Base-by-base conservation (phyloP, 768 basidiomycete genomes). In the Suillus sp. region DNA sequence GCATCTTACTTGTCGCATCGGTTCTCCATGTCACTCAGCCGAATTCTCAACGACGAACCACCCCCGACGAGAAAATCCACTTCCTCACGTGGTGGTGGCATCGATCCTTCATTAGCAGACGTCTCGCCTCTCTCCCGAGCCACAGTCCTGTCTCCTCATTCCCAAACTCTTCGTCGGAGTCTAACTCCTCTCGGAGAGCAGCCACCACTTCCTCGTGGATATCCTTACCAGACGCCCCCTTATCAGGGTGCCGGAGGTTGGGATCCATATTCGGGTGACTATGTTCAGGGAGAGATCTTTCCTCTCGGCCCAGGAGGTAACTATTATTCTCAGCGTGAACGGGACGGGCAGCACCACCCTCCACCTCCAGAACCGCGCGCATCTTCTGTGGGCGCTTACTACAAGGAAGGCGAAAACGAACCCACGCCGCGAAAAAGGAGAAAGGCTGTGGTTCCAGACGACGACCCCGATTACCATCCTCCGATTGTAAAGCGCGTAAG, bases 41-140 rank as follows among this genome's bases (percentile, higher is more conserved):
- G 86, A 68, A 92, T 92, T 65, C 86, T 92, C 77, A 92, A 92
- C 78, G 86, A 91, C 78, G 87, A 90, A 67, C 83, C 88, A 48
- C 75, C 79, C 37, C 78, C 80, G 25, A 73, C 79, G 53, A 68
- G 78, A 57, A 71, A 74, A 53, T 55, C 67, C 48, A 60, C 57
- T 27, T 61, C 66, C 62, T 51, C 67, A 37, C 68, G 66, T 63
- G 45, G 67, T 65, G 54, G 71, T 64, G 63, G 65, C 60, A 38
- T 65, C 68, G 71, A 74, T 66, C 35, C 68, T 30, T 61, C 71
- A 0, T 34, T 64, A 43, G 54, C 66, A 45, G 70, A 70, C 64
- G 71, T 71, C 45, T 71, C 72, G 14, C 73, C 70, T 53, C 47
- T 65, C 60, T 62, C 68, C 11, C 50, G 59, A 35, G 43, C 72